Percentiles rank a stretch among this genome's conserved stretches.
These are phyloP conservation scores for Piloderma croceum DNA, from an alignment of 768 basidiomycete genomes.

Conservation along the genomic window DNA sequence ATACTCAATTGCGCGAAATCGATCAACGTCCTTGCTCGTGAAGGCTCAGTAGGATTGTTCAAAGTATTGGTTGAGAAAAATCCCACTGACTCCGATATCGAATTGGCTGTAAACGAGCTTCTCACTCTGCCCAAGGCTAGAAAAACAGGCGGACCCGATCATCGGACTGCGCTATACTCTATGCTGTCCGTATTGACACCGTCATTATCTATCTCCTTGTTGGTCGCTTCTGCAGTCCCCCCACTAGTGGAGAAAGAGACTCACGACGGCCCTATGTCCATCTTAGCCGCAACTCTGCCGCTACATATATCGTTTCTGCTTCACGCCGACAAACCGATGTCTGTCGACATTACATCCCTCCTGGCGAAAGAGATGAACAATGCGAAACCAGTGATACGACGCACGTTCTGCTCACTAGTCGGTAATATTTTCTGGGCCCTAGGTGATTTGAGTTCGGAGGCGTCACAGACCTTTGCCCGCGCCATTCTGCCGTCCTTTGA, in stretches of 20 bases:
- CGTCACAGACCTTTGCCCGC: slow-evolving; percentile 47
- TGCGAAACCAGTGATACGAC: slow-evolving; percentile 55
- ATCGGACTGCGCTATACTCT: slow-evolving; percentile 73
- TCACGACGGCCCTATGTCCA: slow-evolving; percentile 56
- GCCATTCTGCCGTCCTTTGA: slow-evolving; percentile 61
- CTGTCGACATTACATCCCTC: slow-evolving; percentile 38
- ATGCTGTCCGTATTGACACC: slow-evolving; percentile 61
- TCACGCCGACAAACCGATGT: slow-evolving; percentile 32
- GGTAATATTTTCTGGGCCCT: slow-evolving; percentile 56
- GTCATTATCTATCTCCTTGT: slow-evolving; percentile 43
- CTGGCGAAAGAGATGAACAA: slow-evolving; percentile 70
- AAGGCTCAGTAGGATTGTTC: slow-evolving; percentile 55
- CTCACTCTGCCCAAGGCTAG: slow-evolving; percentile 71
- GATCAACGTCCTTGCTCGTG: slow-evolving; percentile 54
- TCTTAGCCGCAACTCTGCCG: slow-evolving; percentile 50
- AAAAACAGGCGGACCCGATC: slow-evolving; percentile 85
- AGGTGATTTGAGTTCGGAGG: slow-evolving; percentile 32
- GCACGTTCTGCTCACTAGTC: slow-evolving; percentile 56
- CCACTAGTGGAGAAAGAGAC: slow-evolving; percentile 66
- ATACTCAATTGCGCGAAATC: slow-evolving; percentile 71
- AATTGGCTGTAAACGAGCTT: slow-evolving; percentile 55
- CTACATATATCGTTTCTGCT: slow-evolving; percentile 58
- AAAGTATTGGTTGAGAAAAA: slow-evolving; percentile 34
- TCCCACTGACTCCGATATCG: slow-evolving; percentile 32
- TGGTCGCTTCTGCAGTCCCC: slow-evolving; percentile 36